Conservation (phyloP, 306 rosid species). For the Vicia faba region DNA sequence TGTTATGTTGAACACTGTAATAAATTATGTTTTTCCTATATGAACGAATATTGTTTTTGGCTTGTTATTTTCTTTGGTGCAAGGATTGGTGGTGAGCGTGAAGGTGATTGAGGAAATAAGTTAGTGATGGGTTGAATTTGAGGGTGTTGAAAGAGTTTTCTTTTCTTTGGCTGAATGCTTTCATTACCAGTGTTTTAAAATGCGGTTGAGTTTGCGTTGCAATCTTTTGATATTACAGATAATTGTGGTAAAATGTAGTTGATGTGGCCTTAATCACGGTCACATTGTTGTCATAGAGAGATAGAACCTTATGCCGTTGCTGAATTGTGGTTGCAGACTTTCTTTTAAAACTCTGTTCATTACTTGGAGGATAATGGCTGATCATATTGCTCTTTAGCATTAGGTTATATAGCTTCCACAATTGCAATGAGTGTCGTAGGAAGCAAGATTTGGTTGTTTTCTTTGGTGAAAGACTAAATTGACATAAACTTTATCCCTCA, state of each 20-base stretch:
- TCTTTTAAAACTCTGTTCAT: background rate
- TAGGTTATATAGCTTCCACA: conserved; percentile 2
- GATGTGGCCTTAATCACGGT: background rate
- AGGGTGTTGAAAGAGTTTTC: conserved; percentile 2
- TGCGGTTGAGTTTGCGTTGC: background rate
- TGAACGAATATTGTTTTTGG: conserved; percentile 6
- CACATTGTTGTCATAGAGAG: background rate
- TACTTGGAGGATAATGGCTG: background rate
- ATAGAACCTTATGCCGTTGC: background rate
- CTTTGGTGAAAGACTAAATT: conserved; percentile 2
- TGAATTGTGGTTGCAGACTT: background rate
- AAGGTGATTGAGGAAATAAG: background rate
- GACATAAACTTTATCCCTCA: background rate
- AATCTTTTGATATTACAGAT: background rate
- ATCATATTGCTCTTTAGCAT: conserved; percentile 25
- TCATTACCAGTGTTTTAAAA: background rate
- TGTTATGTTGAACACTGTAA: conserved; percentile 1
- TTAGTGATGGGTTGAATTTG: conserved; percentile 2
- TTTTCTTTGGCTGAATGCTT: conserved; percentile 6
- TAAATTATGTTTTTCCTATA: conserved; percentile 1
- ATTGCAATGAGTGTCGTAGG: background rate
- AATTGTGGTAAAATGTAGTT: background rate
- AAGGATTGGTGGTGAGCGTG: background rate
- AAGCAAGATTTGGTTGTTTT: conserved; percentile 15
- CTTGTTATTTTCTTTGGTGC: conserved; percentile 8